Evolutionary conservation across 805 yeast genomes (phyloP), one percentile per base, ranked within the genome.

Genomic region (Schizosaccharomyces lindneri): DNA sequence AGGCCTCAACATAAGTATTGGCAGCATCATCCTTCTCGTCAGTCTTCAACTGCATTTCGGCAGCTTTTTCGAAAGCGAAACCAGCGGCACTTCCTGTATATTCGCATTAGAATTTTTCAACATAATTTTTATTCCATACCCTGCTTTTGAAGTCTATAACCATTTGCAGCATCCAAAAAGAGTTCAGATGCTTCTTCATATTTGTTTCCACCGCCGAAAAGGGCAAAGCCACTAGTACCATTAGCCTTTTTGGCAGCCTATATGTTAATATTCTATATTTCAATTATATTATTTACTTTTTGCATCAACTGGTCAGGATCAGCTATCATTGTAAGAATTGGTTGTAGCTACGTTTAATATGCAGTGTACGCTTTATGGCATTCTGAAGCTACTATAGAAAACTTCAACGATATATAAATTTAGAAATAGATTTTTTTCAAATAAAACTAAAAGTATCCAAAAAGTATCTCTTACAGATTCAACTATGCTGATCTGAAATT

Each of bases 101-200:
- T 19, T 31, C 7, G 21, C 31, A 29, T 29, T 24, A 27, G 41
- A 15, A 31, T 29, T 29, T 31, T 4, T 19, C 15, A 31, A 24
- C 11, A 27, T 17, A 9, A 13, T 11, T 17, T 21, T n/a, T 19
- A 24, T n/a, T 61, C 61, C 21, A 1, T 55, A 41, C 43, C 29
- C 13, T 31, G 32, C 63, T 85, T 86, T 66, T 80, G 82, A 63
- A 93, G 73, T 64, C 89, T 79, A 74, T 82, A 93, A 36, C 81
- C 78, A 68, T 90, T 93, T n/a, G 94, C 99, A 1, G 98, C 98
- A 71, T 89, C 94, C 27, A 84, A 76, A 69, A 83, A 90, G 36
- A 87, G 73, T 65, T 93, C 98, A 2, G 89, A 83, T 3, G 98
- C 97, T 65, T 93, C 98, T 70, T 93, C 99, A 61, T 75, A 79